Conservation (phyloP, 208 protist species). For the Leptomonas pyrrhocoris region DNA sequence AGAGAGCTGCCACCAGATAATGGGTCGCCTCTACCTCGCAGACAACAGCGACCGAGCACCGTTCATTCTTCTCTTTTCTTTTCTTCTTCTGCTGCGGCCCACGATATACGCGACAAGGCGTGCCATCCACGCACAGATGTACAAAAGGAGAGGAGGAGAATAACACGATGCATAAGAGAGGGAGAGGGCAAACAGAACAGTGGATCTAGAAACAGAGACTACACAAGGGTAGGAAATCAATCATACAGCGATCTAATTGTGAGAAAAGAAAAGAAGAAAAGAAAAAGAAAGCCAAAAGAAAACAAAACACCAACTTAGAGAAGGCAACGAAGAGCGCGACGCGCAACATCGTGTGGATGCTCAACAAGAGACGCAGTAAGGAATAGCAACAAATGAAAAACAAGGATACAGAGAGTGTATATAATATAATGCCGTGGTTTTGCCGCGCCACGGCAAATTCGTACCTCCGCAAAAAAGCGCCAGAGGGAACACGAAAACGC, state of each 20-base stretch:
- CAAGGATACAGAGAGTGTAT: too few species aligned
- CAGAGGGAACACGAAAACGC: too few species aligned
- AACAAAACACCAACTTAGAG: too few species aligned
- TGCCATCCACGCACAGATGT: neutral
- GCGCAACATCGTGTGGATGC: too few species aligned
- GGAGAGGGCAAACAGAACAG: neutral
- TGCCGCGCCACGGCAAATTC: too few species aligned
- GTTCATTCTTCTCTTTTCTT: neutral
- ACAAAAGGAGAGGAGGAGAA: neutral
- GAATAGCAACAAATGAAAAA: neutral
- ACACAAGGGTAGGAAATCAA: neutral
- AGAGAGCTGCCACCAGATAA: too few species aligned
- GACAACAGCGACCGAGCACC: too few species aligned
- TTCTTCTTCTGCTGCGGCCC: conserved; percentile 14
- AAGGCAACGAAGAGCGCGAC: too few species aligned
- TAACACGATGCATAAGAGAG: conserved; percentile 17
- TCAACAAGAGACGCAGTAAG: neutral
- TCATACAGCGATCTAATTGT: neutral
- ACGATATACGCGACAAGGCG: too few species aligned
- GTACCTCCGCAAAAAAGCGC: too few species aligned
- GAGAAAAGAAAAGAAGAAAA: conserved; percentile 3
- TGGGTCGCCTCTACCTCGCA: too few species aligned
- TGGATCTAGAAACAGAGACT: conserved; percentile 16
- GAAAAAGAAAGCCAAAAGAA: conserved; percentile 4
- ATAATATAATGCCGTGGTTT: too few species aligned